phyloP scores from a whole-genome alignment of 345 rosid genomes.

The Gossypium turneri region DNA sequence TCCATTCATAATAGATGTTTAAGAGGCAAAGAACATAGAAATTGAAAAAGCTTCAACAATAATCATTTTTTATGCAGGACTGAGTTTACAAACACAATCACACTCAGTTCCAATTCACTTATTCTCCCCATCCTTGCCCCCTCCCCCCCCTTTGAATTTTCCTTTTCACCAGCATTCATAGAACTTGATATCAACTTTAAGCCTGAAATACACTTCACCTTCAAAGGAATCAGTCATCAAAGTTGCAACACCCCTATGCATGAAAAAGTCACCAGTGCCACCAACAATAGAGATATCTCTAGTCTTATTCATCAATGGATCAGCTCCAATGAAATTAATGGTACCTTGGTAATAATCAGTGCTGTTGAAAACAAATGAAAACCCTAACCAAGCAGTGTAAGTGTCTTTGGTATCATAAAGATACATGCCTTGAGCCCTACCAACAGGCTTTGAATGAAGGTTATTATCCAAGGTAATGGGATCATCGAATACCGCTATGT shows the following conservation, averaged over 20 bases:
- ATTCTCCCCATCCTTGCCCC: not conserved
- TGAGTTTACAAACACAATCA: not conserved
- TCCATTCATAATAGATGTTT: not conserved
- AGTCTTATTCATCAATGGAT: constrained; percentile 33
- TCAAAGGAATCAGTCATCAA: constrained; percentile 37
- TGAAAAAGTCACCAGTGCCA: constrained; percentile 52
- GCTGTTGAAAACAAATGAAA: constrained; percentile 37
- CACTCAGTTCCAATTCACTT: not conserved
- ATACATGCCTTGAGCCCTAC: constrained; percentile 50
- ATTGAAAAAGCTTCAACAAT: not conserved
- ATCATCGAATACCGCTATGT: constrained; percentile 45
- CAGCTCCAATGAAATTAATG: constrained; percentile 42
- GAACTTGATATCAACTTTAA: constrained; percentile 36
- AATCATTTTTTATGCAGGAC: not conserved
- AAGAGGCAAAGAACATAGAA: not conserved
- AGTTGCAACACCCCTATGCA: constrained; percentile 47
- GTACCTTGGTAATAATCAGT: constrained; percentile 31
- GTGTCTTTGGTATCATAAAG: constrained; percentile 37
- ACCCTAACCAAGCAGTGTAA: constrained; percentile 51
- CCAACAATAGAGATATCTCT: constrained; percentile 46
- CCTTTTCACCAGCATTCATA: constrained; percentile 41
- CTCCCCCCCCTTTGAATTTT: not conserved
- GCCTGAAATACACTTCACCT: constrained; percentile 41
- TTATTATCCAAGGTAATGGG: constrained; percentile 50
- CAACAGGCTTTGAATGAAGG: constrained; percentile 35